These are phyloP conservation scores for Ascochyta pisi DNA, from an alignment of 2,329 filamentous ascomycete genomes.

Conservation along the genomic window DNA sequence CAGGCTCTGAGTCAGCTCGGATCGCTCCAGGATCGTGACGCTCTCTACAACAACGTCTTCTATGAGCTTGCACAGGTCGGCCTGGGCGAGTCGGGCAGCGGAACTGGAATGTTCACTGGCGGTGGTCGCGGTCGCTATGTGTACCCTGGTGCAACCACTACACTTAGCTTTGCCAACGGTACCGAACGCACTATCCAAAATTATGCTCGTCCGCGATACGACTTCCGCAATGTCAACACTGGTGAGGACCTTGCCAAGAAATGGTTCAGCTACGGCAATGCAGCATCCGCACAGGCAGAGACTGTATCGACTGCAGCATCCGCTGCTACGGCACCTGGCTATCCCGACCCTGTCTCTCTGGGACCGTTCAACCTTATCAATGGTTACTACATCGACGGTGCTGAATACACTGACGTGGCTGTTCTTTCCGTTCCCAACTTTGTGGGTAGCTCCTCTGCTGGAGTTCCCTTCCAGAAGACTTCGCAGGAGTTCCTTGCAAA, in stretches of 20 bases:
- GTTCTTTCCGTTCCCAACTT: slow-evolving; percentile 55
- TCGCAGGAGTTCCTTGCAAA: slow-evolving; percentile 52
- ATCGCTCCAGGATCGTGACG: slow-evolving; percentile 63
- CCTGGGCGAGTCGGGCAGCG: slow-evolving; percentile 49
- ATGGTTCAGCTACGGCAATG: slow-evolving; percentile 44
- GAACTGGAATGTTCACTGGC: slow-evolving; percentile 53
- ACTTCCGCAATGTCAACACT: slow-evolving; percentile 50
- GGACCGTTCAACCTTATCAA: slow-evolving; percentile 52
- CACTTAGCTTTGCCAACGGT: slow-evolving; percentile 55
- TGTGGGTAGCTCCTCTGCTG: slow-evolving; percentile 30
- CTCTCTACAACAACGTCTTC: slow-evolving; percentile 62
- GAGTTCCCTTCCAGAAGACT: slow-evolving; percentile 48
- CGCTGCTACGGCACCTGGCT: slow-evolving; percentile 48
- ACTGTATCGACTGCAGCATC: slow-evolving; percentile 17
- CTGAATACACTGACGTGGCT: slow-evolving; percentile 54
- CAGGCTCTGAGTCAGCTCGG: slow-evolving; percentile 56
- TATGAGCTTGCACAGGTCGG: slow-evolving; percentile 55
- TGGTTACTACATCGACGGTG: slow-evolving; percentile 54
- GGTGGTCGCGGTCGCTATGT: slow-evolving; percentile 53
- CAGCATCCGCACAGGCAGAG: slow-evolving; percentile 4
- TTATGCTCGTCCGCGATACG: slow-evolving; percentile 49
- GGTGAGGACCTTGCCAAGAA: slow-evolving; percentile 51
- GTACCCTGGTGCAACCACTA: slow-evolving; percentile 54
- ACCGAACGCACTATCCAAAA: slow-evolving; percentile 51
- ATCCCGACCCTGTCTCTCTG: slow-evolving; percentile 51